These are phyloP conservation scores for Cystobasidium sp. DNA, from an alignment of 1,284 basidiomycete genomes.

Conservation along the genomic window DNA sequence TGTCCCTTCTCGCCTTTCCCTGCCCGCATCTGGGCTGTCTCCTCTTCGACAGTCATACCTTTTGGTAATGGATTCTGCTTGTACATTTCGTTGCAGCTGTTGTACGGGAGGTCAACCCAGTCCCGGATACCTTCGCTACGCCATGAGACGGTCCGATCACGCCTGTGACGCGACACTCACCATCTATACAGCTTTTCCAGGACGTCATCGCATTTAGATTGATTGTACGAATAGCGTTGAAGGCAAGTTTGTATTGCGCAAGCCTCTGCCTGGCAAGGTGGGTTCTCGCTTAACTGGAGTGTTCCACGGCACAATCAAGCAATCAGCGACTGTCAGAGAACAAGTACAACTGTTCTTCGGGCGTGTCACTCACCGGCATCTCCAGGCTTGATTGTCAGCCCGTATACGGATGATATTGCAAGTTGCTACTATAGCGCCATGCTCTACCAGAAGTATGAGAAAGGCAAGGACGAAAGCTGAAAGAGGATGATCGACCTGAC, in stretches of 20 bases:
- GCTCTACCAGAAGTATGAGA: no score
- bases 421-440: no score
- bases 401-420: no score
- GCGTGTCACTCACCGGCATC: no score
- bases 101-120: background rate
- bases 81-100: constrained; percentile 42
- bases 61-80: constrained; percentile 23
- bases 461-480: no score
- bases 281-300: constrained; percentile 33
- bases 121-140: background rate
- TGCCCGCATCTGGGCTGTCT: constrained; percentile 20
- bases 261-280: constrained; percentile 41
- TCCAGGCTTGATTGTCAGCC: no score
- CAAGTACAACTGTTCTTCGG: no score
- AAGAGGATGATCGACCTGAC: no score
- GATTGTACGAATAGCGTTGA: constrained; percentile 23
- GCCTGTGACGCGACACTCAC: background rate
- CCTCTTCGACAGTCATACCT: constrained; percentile 34
- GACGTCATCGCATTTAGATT: constrained; percentile 35
- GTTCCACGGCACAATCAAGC: background rate
- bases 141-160: background rate
- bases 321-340: background rate
- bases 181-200: constrained; percentile 39
- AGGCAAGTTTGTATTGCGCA: constrained; percentile 43
- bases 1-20: constrained; percentile 42